These are phyloP conservation scores for Hevea brasiliensis DNA, from an alignment of 345 rosid genomes.

Conservation along the genomic window DNA sequence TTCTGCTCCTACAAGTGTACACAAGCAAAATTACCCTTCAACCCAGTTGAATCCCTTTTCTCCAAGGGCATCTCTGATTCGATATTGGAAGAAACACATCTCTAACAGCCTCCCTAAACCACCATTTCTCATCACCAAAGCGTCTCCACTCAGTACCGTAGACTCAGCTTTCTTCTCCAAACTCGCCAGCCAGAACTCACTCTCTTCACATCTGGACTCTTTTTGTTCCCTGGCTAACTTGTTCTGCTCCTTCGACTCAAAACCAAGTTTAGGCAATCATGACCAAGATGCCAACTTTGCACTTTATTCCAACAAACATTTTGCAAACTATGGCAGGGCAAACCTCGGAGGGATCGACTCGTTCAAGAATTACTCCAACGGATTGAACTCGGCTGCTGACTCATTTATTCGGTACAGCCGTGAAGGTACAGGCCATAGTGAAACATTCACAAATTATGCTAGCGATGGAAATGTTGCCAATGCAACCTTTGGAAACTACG, in stretches of 20 bases:
- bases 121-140: conserved; percentile 31
- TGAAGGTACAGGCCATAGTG: conserved; percentile 21
- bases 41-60: conserved; percentile 21
- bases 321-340: conserved; percentile 27
- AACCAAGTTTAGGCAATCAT: not conserved
- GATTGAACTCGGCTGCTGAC: conserved; percentile 26
- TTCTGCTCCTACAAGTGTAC: not conserved
- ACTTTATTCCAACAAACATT: conserved; percentile 24
- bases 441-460: conserved; percentile 26
- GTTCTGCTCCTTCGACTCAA: conserved; percentile 23
- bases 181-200: conserved; percentile 28
- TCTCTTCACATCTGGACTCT: conserved; percentile 22
- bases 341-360: conserved; percentile 25
- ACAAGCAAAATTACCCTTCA: not conserved
- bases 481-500: conserved; percentile 34
- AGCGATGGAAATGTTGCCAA: conserved; percentile 31
- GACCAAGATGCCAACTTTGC: conserved; percentile 25
- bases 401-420: conserved; percentile 30
- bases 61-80: conserved; percentile 27
- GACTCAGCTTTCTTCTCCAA: conserved; percentile 29
- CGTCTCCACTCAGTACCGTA: conserved; percentile 30
- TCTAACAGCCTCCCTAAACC: conserved; percentile 28
- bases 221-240: conserved; percentile 32
- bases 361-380: conserved; percentile 37
- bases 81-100: conserved; percentile 34